Evolutionary conservation across 805 yeast genomes (phyloP), one percentile per base, ranked within the genome.

Genomic region (Candida easanensis): DNA sequence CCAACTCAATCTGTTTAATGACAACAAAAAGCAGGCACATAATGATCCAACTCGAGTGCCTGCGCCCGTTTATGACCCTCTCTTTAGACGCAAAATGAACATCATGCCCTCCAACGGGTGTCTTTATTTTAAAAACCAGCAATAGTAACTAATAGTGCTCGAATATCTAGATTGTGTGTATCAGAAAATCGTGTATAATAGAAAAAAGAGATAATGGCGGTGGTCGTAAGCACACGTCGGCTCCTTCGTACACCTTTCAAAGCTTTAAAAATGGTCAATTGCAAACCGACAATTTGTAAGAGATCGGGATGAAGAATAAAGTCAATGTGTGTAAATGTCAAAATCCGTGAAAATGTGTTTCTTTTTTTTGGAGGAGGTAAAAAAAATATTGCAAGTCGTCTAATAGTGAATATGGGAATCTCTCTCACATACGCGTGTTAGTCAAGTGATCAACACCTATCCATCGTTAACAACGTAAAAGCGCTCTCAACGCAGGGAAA

Each of bases 41-140:
- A 21, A 44, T 44, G 47, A 44, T 44, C 47, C 47, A 44, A 44
- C 47, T 44, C 47, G 38, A 36, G 41, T 43, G 40, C 31, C 39
- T 39, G 27, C 18, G 16, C 31, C 14, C 19, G 8, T 23, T 17
- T 26, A 13, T 5, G 44, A 44, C 44, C 43, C 33, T 17, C 10
- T 22, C 10, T 22, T 9, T 20, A 26, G 26, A 32, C 18, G 14
- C n/a, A 15, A 39, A 9, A 36, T 18, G 23, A 15, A 38, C 26
- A 26, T 8, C 36, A 26, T 20, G 23, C 38, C 46, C 46, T 43
- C 47, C 47, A 44, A 44, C 47, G 41, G 47, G 47, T 39, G 31
- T 36, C 36, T 33, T 33, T 20, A 5, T 33, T 32, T 17, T 18
- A 17, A 26, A n/a, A 26, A 26, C 5, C 30, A 10, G 6, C 25